Percentiles rank a stretch among this genome's conserved stretches.
Evolutionary conservation across 306 rosid species (phyloP).

Genomic region (Fragaria vesca): DNA sequence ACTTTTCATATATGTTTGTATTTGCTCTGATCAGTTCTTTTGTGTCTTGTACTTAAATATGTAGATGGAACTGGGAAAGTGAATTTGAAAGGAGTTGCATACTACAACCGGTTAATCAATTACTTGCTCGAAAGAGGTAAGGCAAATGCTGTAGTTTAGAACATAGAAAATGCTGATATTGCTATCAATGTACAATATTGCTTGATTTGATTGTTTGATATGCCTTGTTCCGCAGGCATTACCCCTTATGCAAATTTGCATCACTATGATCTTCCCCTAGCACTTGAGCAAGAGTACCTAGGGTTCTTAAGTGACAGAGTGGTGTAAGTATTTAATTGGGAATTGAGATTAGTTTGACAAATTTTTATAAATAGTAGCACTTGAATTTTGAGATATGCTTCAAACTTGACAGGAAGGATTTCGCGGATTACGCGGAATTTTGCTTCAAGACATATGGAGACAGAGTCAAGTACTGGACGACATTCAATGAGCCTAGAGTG

Average conservation of each 20-base stretch:
- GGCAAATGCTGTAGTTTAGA: not conserved
- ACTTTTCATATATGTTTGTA: not conserved
- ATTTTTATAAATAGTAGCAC: not conserved
- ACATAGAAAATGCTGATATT: not conserved
- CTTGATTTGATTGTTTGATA: not conserved
- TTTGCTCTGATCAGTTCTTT: not conserved
- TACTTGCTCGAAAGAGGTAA: constrained; percentile 70
- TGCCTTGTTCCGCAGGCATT: constrained; percentile 44
- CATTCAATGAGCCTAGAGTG: constrained; percentile 85
- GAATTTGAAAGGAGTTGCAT: constrained; percentile 85
- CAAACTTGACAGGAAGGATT: constrained; percentile 62
- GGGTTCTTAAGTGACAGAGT: constrained; percentile 70
- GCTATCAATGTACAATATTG: not conserved
- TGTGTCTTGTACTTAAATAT: not conserved
- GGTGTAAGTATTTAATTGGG: constrained; percentile 57
- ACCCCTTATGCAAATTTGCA: constrained; percentile 89
- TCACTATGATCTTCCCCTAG: constrained; percentile 92
- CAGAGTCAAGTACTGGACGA: constrained; percentile 96
- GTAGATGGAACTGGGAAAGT: constrained; percentile 82
- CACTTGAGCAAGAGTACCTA: constrained; percentile 67
- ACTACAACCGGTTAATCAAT: constrained; percentile 81
- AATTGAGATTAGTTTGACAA: not conserved
- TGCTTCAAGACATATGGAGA: constrained; percentile 93
- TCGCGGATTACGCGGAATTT: constrained; percentile 83
- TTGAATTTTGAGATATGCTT: constrained; percentile 20